Evolutionary conservation across 139 green algal species (phyloP).

Genomic region (Closterium sp.): DNA sequence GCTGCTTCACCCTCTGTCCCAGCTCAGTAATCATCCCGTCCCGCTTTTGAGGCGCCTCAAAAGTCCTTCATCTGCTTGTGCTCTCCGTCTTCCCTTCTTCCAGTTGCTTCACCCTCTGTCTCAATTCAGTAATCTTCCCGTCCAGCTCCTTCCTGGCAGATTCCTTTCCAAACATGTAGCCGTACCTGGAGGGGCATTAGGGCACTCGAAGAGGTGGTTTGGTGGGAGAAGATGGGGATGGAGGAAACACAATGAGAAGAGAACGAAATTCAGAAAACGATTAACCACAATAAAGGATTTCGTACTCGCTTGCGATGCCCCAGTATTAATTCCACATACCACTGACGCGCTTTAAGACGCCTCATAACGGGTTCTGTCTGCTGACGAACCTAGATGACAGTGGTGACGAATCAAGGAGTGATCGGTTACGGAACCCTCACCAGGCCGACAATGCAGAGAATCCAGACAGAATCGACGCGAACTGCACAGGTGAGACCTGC

Average conservation of each 20-base stretch:
- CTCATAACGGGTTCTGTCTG: too few relatives aligned
- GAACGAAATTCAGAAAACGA: too few relatives aligned
- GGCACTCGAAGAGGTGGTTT: neutral
- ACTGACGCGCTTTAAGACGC: too few relatives aligned
- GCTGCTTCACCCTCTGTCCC: too few relatives aligned
- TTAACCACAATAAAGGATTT: too few relatives aligned
- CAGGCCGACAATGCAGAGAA: neutral
- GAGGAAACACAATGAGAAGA: too few relatives aligned
- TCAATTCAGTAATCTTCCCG: constrained; percentile 17
- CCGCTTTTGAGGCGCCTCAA: too few relatives aligned
- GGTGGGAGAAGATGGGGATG: neutral
- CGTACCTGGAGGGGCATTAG: constrained; percentile 5
- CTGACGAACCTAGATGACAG: neutral
- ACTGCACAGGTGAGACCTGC: neutral
- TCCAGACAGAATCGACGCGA: neutral
- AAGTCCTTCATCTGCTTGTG: neutral
- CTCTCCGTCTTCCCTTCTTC: neutral
- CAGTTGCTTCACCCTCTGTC: neutral
- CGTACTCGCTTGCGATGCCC: too few relatives aligned
- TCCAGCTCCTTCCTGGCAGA: constrained; percentile 24
- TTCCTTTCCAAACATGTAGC: constrained; percentile 40
- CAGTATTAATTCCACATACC: too few relatives aligned
- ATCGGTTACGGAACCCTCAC: neutral
- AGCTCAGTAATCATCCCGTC: too few relatives aligned
- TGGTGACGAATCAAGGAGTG: neutral